Evolutionary conservation across 1,284 basidiomycete species (phyloP).

Genomic region (Sanghuangporus sanghuang): DNA sequence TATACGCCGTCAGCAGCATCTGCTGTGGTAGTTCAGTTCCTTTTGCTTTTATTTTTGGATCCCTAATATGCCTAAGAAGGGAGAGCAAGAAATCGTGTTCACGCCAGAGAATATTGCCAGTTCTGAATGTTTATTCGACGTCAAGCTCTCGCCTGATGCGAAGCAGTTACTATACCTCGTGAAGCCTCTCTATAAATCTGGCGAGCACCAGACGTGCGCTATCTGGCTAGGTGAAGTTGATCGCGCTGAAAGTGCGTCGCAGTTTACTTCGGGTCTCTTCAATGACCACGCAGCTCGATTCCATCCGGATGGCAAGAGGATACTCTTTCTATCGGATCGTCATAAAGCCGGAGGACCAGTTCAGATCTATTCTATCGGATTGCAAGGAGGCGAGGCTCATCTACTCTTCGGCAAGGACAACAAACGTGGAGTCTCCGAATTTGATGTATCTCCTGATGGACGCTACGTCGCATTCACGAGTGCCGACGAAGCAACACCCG

Average conservation of each 20-base stretch:
- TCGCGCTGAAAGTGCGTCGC: conserved; percentile 11
- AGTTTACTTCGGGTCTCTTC: conserved; percentile 19
- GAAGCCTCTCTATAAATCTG: conserved; percentile 13
- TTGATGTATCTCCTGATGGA: conserved; percentile 20
- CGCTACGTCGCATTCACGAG: conserved; percentile 21
- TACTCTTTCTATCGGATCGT: conserved; percentile 20
- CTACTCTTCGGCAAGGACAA: conserved; percentile 13
- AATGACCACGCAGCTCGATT: conserved; percentile 16
- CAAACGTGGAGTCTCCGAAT: conserved; percentile 9
- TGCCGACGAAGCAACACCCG: conserved; percentile 17
- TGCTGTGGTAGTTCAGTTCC: background rate
- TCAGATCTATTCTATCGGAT: conserved; percentile 17
- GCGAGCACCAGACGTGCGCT: conserved; percentile 15
- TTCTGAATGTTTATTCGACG: background rate
- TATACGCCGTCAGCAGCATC: background rate
- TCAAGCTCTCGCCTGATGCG: conserved; percentile 19
- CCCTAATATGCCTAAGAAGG: background rate
- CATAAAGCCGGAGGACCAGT: conserved; percentile 19
- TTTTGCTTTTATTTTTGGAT: background rate
- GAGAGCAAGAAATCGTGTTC: background rate
- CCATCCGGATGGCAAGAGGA: conserved; percentile 15
- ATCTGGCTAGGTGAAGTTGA: conserved; percentile 18
- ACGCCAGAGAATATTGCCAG: conserved; percentile 13
- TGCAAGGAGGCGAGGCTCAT: conserved; percentile 15
- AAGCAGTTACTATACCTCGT: conserved; percentile 16